phyloP scores from a whole-genome alignment of 2,329 filamentous ascomycete genomes.

The Apiospora arundinis region DNA sequence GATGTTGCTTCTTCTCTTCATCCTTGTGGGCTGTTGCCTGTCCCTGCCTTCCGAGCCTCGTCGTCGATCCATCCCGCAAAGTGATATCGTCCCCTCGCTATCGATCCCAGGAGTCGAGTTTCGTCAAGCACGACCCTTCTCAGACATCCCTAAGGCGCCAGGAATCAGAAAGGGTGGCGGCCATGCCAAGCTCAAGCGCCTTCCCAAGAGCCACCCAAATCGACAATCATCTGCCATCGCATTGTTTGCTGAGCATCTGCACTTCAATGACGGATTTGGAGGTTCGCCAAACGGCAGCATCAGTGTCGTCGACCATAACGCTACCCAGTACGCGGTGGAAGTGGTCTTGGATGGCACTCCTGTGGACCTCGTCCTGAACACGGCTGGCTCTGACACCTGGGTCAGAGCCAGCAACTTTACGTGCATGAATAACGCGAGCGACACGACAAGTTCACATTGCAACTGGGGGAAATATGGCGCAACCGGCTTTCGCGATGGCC shows the following conservation, averaged over 20 bases:
- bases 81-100: conserved; percentile 21
- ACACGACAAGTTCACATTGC: conserved; percentile 44
- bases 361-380: conserved; percentile 51
- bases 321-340: conserved; percentile 40
- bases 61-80: not conserved
- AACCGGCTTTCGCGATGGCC: conserved; percentile 47
- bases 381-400: conserved; percentile 61
- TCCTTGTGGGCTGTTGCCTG: conserved; percentile 24
- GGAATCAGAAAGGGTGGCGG: not conserved
- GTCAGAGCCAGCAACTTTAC: conserved; percentile 47
- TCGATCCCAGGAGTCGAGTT: conserved; percentile 30
- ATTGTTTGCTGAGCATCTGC: conserved; percentile 38
- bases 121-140: conserved; percentile 25
- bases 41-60: conserved; percentile 18
- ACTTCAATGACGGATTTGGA: conserved; percentile 30
- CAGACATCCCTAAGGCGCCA: not conserved
- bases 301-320: conserved; percentile 39
- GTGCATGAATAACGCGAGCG: conserved; percentile 47
- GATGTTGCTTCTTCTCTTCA: conserved; percentile 24
- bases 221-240: conserved; percentile 34
- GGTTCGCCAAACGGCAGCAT: conserved; percentile 39
- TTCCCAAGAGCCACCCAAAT: conserved; percentile 21
- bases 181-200: conserved; percentile 2
- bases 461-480: conserved; percentile 46
- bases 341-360: conserved; percentile 35